phyloP scores from a whole-genome alignment of 2,329 filamentous ascomycete species.

The Colletotrichum tofieldiae region DNA sequence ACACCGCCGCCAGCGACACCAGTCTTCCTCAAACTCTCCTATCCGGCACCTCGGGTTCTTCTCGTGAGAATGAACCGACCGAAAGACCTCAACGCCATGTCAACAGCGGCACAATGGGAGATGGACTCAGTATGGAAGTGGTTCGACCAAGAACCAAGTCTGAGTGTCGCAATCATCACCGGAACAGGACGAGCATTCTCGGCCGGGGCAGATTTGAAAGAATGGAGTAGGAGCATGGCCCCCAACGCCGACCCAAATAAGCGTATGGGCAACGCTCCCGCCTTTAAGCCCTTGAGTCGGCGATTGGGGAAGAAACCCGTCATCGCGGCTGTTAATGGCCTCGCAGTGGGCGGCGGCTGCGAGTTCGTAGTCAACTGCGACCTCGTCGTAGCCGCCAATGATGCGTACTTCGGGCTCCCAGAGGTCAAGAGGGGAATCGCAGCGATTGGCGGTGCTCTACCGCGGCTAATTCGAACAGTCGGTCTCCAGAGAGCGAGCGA shows the following conservation, averaged over 20 bases:
- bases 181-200: conserved; percentile 70
- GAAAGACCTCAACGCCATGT: conserved; percentile 58
- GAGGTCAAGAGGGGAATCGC: conserved; percentile 70
- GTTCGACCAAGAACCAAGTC: conserved; percentile 66
- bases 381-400: conserved; percentile 67
- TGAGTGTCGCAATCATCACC: conserved; percentile 65
- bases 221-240: conserved; percentile 56
- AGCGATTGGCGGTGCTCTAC: conserved; percentile 66
- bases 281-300: conserved; percentile 55
- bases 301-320: conserved; percentile 68
- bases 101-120: conserved; percentile 57
- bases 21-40: conserved; percentile 54
- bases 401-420: conserved; percentile 67
- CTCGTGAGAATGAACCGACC: conserved; percentile 59
- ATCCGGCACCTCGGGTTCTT: conserved; percentile 58
- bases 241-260: conserved; percentile 44
- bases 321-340: conserved; percentile 73
- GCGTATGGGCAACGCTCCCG: conserved; percentile 41
- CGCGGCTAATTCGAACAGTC: conserved; percentile 62
- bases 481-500: conserved; percentile 48
- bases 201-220: conserved; percentile 69
- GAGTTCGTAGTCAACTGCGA: conserved; percentile 71
- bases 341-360: conserved; percentile 71
- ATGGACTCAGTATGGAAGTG: conserved; percentile 66
- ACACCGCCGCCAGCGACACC: conserved; percentile 53